Conservation (phyloP, 257 asterid genomes). For the Solanum acaule region DNA sequence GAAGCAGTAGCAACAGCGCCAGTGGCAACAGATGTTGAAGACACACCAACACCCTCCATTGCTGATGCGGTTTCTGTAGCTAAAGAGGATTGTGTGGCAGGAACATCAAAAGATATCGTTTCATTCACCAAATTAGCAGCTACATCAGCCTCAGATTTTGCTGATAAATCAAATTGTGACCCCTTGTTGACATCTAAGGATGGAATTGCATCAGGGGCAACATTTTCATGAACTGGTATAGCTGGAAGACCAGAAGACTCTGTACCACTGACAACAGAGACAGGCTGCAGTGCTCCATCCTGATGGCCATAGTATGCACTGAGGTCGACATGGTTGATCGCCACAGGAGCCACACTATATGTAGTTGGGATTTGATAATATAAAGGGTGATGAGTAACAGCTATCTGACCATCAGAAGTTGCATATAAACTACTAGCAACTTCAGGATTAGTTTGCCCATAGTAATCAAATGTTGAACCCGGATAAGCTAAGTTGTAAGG, state of each 20-base stretch:
- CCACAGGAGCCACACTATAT: slow-evolving; percentile 43
- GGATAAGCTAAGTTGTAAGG: slow-evolving; percentile 50
- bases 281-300: slow-evolving; percentile 32
- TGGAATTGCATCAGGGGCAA: slow-evolving; percentile 16
- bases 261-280: slow-evolving; percentile 16
- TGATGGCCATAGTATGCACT: slow-evolving; percentile 54
- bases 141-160: slow-evolving; percentile 12
- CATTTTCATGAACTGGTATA: slow-evolving; percentile 16
- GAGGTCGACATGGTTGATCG: slow-evolving; percentile 40
- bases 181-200: slow-evolving; percentile 17
- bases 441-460: slow-evolving; percentile 44
- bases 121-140: slow-evolving; percentile 10
- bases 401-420: slow-evolving; percentile 42
- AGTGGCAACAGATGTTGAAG: slow-evolving; percentile 33
- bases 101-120: slow-evolving; percentile 15
- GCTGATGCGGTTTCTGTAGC: slow-evolving; percentile 20
- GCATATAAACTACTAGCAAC: slow-evolving; percentile 33
- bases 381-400: slow-evolving; percentile 44
- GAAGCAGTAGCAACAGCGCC: slow-evolving; percentile 29
- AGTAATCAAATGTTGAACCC: slow-evolving; percentile 41
- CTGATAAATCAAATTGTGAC: slow-evolving; percentile 19
- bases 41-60: slow-evolving; percentile 9
- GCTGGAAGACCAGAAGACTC: slow-evolving; percentile 29
- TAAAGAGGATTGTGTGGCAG: slow-evolving; percentile 17
- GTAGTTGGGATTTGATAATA: slow-evolving; percentile 50